These are phyloP conservation scores for Calycina herbarum DNA, from an alignment of 2,329 filamentous ascomycete genomes.

Conservation along the genomic window DNA sequence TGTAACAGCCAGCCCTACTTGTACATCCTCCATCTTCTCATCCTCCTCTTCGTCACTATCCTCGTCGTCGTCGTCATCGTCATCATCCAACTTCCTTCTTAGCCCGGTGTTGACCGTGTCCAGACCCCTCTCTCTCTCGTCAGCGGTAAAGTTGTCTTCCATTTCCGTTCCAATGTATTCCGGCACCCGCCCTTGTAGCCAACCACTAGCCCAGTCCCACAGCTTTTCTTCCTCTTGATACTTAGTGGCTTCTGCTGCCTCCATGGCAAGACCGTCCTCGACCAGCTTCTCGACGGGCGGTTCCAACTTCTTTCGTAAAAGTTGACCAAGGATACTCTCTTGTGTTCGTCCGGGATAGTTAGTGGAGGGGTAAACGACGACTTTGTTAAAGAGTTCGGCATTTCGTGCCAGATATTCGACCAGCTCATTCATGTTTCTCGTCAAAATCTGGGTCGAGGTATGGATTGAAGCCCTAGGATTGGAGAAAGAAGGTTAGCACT, in stretches of 20 bases:
- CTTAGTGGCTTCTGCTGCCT: conserved; percentile 31
- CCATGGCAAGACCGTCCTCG: conserved; percentile 53
- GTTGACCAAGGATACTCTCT: conserved; percentile 62
- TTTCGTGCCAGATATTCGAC: conserved; percentile 65
- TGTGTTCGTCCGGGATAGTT: conserved; percentile 72
- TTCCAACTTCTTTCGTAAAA: conserved; percentile 82
- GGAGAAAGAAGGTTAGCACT: conserved; percentile 17
- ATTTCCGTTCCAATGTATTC: conserved; percentile 49
- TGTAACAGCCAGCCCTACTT: conserved; percentile 41
- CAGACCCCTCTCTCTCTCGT: conserved; percentile 65
- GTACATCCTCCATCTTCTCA: conserved; percentile 60
- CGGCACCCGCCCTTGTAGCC: conserved; percentile 44
- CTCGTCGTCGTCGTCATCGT: conserved; percentile 48
- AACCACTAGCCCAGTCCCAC: conserved; percentile 49
- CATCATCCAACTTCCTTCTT: conserved; percentile 41
- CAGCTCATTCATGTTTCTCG: conserved; percentile 67
- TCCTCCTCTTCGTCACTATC: conserved; percentile 51
- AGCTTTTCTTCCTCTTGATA: conserved; percentile 55
- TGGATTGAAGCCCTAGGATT: conserved; percentile 65
- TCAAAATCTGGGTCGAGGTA: conserved; percentile 69
- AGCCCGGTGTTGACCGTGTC: conserved; percentile 74
- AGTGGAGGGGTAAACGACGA: conserved; percentile 74
- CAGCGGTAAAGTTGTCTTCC: conserved; percentile 68
- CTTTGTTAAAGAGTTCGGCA: conserved; percentile 64
- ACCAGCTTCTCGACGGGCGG: conserved; percentile 75